Conservation (phyloP, 129 eudicot species). For the Artemisia annua region DNA sequence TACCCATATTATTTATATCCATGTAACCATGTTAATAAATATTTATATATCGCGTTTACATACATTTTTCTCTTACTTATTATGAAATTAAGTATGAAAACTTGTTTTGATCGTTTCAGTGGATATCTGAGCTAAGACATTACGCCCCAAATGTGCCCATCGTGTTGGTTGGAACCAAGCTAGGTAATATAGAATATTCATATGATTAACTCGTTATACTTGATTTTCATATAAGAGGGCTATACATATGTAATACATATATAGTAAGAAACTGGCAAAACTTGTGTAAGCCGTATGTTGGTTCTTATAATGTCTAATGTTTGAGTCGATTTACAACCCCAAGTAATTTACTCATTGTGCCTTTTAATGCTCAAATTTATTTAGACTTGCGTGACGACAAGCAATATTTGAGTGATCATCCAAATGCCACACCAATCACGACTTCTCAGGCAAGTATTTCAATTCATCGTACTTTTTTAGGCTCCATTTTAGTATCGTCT, state of each 20-base stretch:
- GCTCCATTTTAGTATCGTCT: background rate
- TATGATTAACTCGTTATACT: background rate
- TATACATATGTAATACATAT: too few relatives aligned
- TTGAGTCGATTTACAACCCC: background rate
- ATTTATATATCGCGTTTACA: background rate
- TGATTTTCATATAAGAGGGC: background rate
- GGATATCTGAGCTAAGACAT: conserved; percentile 77
- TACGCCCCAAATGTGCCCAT: conserved; percentile 74
- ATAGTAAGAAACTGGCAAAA: too few relatives aligned
- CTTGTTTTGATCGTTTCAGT: conserved; percentile 36
- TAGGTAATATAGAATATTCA: conserved; percentile 42
- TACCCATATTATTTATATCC: background rate
- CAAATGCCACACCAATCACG: conserved; percentile 59
- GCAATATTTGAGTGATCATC: conserved; percentile 66
- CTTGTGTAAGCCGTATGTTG: background rate
- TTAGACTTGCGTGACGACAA: conserved; percentile 70
- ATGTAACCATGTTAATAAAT: too few relatives aligned
- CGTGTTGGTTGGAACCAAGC: conserved; percentile 82
- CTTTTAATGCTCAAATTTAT: background rate
- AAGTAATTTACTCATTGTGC: background rate
- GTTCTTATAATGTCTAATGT: too few relatives aligned
- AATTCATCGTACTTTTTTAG: background rate
- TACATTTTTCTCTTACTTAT: background rate
- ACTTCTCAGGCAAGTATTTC: conserved; percentile 48
- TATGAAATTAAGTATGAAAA: background rate